Evolutionary conservation across 768 basidiomycete genomes (phyloP), one percentile per base, ranked within the genome.

Genomic region (Mycena rebaudengoi): DNA sequence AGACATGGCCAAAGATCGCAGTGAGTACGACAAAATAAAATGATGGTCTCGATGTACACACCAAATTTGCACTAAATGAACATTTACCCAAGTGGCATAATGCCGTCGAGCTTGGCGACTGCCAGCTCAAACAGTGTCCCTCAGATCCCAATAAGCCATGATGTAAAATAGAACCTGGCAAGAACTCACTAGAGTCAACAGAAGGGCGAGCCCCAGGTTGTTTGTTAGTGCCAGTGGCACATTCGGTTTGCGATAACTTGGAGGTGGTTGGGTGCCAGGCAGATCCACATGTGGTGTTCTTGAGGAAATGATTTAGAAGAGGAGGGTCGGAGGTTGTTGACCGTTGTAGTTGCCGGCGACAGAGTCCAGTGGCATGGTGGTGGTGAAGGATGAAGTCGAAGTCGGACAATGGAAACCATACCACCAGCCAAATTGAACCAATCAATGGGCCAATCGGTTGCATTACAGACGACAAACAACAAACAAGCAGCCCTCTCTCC

Each of bases 81-180:
- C 48, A 49, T 49, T 49, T 32, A 49, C 48, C 48, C 48, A 49
- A 49, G 48, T 49, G 48, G 48, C 48, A 49, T n/a, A n/a, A n/a
- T n/a, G n/a, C n/a, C n/a, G n/a, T n/a, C n/a, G n/a, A n/a, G n/a
- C n/a, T n/a, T n/a, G n/a, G n/a, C n/a, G n/a, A 16, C 33, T 35
- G 33, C 33, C 33, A 33, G 46, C 14, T 48, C 46, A 14, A 48
- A 30, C 8, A 48, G 26, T 48, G 46, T 48, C 28, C 46, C 46
- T 48, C 46, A 30, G 46, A 30, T 48, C 26, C 28, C 46, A 48
- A 48, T 48, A n/a, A 48, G 46, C 28, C 28, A 26, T 48, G 46
- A 48, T n/a, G 14, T 48, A 45, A 48, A 48, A 30, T n/a, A 30
- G 46, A 48, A 48, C 28, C 46, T 49, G 48, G 48, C 48, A 49